Evolutionary conservation across 2,329 filamentous ascomycete species (phyloP), one percentile per base, ranked within the genome.

Genomic region (Colletotrichum phormii): DNA sequence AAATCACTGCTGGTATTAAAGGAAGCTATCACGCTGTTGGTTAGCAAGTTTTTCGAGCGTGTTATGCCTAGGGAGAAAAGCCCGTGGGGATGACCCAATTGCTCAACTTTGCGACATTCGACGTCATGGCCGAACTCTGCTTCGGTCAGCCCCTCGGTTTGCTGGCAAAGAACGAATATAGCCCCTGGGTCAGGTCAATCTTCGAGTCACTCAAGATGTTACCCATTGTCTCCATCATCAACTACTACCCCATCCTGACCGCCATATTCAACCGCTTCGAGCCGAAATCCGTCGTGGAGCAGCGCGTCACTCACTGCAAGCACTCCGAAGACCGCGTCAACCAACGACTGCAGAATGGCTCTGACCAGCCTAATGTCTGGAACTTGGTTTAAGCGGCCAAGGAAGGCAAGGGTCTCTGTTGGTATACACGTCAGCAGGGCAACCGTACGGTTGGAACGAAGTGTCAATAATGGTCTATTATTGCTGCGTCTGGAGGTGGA

Each of bases 241-340:
- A 76, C 60, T 79, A 75, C 46, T 78, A 79, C 58, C 75, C 77
- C 1, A 42, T 79, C 0, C 55, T 76, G 2, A 75, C 74, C 26
- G 69, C 64, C 31, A 62, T 77, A 11, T 78, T 76, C 59, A 60
- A 61, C 22, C 59, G 65, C 4, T 66, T 78, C 29, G 78, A 80
- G 61, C 76, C 78, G 0, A 76, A 78, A 22, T 77, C 71, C 1
- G 64, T 79, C 3, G 54, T 60, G 1, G 65, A 75, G 26, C 75
- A 76, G 53, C 75, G 79, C 1, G 73, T 70, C 6, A 69, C 72
- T 0, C 75, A 79, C 57, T 77, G 74, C 54, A 62, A 75, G 1
- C 73, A 78, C 24, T 76, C 75, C 1, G 73, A 78, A 33, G 77
- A 77, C 18, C 80, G 80, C 26, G 74, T 82, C 12, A 75, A 80